These are phyloP conservation scores for Madurella mycetomatis DNA, from an alignment of 2,329 filamentous ascomycete species.

Conservation along the genomic window DNA sequence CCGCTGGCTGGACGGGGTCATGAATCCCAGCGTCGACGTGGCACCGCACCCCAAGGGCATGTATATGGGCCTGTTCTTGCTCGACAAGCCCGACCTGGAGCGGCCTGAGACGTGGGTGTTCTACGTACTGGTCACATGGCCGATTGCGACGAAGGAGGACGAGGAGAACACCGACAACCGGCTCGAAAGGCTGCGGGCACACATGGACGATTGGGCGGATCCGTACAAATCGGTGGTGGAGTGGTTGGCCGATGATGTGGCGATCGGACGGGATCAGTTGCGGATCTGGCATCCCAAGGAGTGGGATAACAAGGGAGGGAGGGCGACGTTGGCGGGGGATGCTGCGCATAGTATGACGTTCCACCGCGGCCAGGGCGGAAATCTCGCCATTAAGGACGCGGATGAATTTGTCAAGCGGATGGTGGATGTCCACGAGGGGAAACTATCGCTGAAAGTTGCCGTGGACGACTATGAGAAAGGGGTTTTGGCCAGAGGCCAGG, in stretches of 20 bases:
- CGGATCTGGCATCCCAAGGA: constrained; percentile 15
- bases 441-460: constrained; percentile 6
- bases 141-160: constrained; percentile 6
- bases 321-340: constrained; percentile 25
- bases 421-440: constrained; percentile 7
- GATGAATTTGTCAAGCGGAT: constrained; percentile 15
- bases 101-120: constrained; percentile 17
- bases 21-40: constrained; percentile 18
- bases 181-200: constrained; percentile 7
- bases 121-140: constrained; percentile 13
- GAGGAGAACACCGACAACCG: constrained; percentile 9
- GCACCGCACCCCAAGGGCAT: constrained; percentile 16
- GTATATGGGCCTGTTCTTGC: constrained; percentile 18
- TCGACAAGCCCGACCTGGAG: constrained; percentile 16
- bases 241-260: constrained; percentile 12
- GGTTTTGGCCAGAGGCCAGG: constrained; percentile 12
- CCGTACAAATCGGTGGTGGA: constrained; percentile 16
- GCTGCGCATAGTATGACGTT: constrained; percentile 27
- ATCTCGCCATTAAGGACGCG: constrained; percentile 26
- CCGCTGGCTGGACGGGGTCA: constrained; percentile 5
- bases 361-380: constrained; percentile 25
- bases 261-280: constrained; percentile 7
- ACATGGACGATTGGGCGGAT: constrained; percentile 17
- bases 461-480: constrained; percentile 11
- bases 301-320: constrained; percentile 18